Base-by-base conservation (phyloP, 2,329 filamentous ascomycete genomes). In the Periglandula ipomoeae region DNA sequence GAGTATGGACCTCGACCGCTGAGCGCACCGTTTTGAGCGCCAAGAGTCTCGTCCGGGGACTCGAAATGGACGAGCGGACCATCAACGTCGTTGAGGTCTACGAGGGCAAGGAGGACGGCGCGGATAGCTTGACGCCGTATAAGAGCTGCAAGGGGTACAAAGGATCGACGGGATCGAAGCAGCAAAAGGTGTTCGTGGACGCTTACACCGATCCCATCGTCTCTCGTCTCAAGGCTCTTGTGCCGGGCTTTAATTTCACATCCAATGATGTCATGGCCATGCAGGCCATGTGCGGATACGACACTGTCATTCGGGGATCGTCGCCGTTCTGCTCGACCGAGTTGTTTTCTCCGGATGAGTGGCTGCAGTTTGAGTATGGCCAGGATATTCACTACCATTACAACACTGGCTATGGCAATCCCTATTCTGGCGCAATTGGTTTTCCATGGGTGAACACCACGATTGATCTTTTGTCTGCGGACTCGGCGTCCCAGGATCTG, bases 371-470 rank as follows among this genome's bases (percentile, higher is more conserved):
- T 65, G 81, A 84, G 61, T 84, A 84, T 58, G 71, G 75, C 11
- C 79, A 80, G 53, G 81, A 84, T 53, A 65, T 84, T 53, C 73
- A 75, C 57, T 84, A 84, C 59, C 77, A 79, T 58, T 79, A 82
- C 63, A 85, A 85, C 62, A 68, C 74, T 1, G 83, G 83, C 17
- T 85, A 85, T 53, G 82, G 81, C 5, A 80, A 75, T 53, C 59
- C 65, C 0, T 66, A 79, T 2, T 72, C 78, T 1, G 79, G 79
- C 0, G 70, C 71, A 17, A 70, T 85, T 5, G 83, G 83, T 2
- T 74, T 79, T 47, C 82, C 82, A 0, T 87, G 83, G 83, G 59
- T 85, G 5, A 83, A 83, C 53, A 76, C 80, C 0, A 81, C 80
- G 0, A 70, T 78, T 0, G 57, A 66, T 9, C 65, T 79, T 0